These are phyloP conservation scores for Colletotrichum tropicicola DNA, from an alignment of 2,329 filamentous ascomycete genomes.

Conservation along the genomic window DNA sequence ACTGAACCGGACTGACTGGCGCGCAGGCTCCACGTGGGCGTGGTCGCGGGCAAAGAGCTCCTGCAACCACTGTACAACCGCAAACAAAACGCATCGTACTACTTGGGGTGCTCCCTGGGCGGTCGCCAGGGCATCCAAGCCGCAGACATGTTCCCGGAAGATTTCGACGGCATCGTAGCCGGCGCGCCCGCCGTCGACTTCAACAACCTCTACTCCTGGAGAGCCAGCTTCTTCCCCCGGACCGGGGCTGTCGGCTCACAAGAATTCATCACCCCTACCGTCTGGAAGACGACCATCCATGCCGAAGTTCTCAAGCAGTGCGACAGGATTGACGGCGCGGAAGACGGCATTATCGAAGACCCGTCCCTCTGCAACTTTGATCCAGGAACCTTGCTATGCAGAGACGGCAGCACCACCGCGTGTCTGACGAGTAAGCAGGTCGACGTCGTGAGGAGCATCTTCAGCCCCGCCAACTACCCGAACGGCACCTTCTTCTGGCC, in stretches of 20 bases:
- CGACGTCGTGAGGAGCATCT: conserved; percentile 38
- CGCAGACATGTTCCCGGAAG: conserved; percentile 48
- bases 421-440: conserved; percentile 52
- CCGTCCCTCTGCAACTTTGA: conserved; percentile 50
- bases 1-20: neutral
- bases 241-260: conserved; percentile 42
- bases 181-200: conserved; percentile 53
- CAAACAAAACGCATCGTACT: conserved; percentile 52
- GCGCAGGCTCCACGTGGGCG: conserved; percentile 53
- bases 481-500: conserved; percentile 48
- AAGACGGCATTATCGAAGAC: conserved; percentile 56
- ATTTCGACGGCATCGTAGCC: conserved; percentile 65
- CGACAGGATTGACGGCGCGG: conserved; percentile 56
- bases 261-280: conserved; percentile 35
- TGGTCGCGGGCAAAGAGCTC: conserved; percentile 57
- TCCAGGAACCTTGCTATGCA: neutral
- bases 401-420: conserved; percentile 29
- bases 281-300: conserved; percentile 25
- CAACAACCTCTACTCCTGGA: conserved; percentile 43
- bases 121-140: conserved; percentile 61
- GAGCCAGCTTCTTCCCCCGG: conserved; percentile 49
- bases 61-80: conserved; percentile 55
- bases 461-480: conserved; percentile 38
- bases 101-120: conserved; percentile 61
- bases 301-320: conserved; percentile 55